Evolutionary conservation across 768 basidiomycete species (phyloP), one percentile per base, ranked within the genome.

Genomic region (Leccinellum albellum): DNA sequence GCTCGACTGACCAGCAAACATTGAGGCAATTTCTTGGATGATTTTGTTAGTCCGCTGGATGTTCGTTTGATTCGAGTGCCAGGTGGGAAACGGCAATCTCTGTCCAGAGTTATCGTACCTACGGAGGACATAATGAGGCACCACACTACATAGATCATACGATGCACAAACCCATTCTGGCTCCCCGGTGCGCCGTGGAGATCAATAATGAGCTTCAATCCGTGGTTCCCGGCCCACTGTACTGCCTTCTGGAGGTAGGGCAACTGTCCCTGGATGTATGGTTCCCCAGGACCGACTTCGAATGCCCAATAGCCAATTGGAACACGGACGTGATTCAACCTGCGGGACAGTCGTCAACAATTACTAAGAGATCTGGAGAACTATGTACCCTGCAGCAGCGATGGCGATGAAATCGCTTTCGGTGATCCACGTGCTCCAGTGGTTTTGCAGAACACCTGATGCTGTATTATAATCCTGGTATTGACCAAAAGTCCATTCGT

Each of bases 231-330:
- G 2, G 94, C 93, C 85, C 91, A 93, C 21, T 68, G 68, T 46
- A 88, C 79, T 8, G 89, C 89, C 45, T 84, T 79, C 59, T 76
- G 61, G 21, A 92, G 74, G 72, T 87, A 91, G 20, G 84, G 79
- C 31, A 88, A 74, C 68, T 91, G 90, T 10, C 90, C 90, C 70
- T 83, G 81, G 56, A 90, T 82, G 69, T 80, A 92, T 7, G 91
- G 92, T 64, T 93, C 88, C 6, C 90, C 89, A 12, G 78, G 77
- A 21, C 81, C 79, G 32, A 92, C 84, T 57, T 94, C 91, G 64
- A 87, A 92, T 1, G 89, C 91, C 91, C 91, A 95, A 70, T 90
- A 96, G 13, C 92, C 94, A 45, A 95, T 89, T 13, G 91, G 91
- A 35, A 93, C 65, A 47, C 91, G 84, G 55, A 93, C 87, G 70